Base-by-base conservation (phyloP, 2,329 filamentous ascomycete genomes). In the Tolypocladium ophioglossoides region DNA sequence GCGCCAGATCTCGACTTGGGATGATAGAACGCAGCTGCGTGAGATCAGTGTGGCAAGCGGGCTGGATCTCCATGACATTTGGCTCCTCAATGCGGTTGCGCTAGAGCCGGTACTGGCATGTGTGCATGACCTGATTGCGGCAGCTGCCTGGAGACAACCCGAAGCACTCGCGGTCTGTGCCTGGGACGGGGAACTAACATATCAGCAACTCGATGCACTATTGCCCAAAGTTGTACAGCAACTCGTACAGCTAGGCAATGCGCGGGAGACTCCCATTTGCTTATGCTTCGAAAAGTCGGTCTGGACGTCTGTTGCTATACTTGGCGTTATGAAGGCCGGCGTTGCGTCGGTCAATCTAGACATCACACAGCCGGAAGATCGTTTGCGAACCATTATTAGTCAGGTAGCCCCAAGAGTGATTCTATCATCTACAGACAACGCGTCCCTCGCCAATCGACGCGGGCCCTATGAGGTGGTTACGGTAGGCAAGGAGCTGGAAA, bases 121-220 rank as follows among this genome's bases (percentile, higher is more conserved):
- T 27, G 54, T 57, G 6, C 56, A 57, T 49, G 54, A 57, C 7
- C 34, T 57, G 14, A 48, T 57, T 20, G 24, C 7, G 5, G 27
- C 18, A 6, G 38, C n/a, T 10, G 40, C 27, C 8, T 24, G n/a
- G 24, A 32, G 38, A 22, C 50, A 51, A 16, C 57, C 57, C 16
- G 24, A 53, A n/a, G 55, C 55, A 22, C 50, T 49, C 14, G 57
- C 57, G 6, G 38, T 59, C 16, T 54, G 51, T 22, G 53, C 58
- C 8, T 60, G 58, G 58, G 63, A 76, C 76, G 52, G 78, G 73
- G 63, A 70, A 69, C 57, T 71, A 70, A 53, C 61, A 67, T 27
- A 71, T 52, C 55, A 67, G 58, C 41, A 75, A 30, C 63, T 75
- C 2, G 41, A 60, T 41, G 24, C 27, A 8, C 44, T 57, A 27